Evolutionary conservation across 2,329 filamentous ascomycete genomes (phyloP), one percentile per base, ranked within the genome.

Genomic region (Diplodia mutila): DNA sequence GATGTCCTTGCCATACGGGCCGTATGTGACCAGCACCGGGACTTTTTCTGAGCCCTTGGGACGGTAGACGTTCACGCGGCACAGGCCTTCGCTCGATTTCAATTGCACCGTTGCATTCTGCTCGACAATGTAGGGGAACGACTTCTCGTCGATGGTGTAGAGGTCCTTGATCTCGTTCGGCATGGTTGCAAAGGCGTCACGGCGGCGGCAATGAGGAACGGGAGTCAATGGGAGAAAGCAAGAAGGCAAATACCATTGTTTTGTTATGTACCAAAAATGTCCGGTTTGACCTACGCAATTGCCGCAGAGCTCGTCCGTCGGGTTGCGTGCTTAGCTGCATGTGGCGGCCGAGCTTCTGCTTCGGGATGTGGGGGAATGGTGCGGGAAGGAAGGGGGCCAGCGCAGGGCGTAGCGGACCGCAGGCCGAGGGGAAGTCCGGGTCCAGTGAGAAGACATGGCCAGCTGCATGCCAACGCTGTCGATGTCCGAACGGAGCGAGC

Each of bases 1-100:
- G 42, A 91, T 90, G 71, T 92, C 89, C 71, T 92, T 67, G 54
- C 54, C 90, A 70, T 92, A 92, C 0, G 90, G 90, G 0, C 90
- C 90, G 70, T 92, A 92, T 0, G 89, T 92, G 2, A 90, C 86
- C 9, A 92, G 75, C 0, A 90, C 89, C 0, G 90, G 90, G 25
- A 82, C 82, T 69, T 75, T 80, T 25, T 80, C 75, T 4, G 74
- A 72, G 8, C 69, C 67, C 57, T 83, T 84, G 1, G 84, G 84
- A 1, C 83, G 77, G 70, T 85, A 86, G 2, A 86, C 80, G 73
- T 85, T 86, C 72, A 79, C 81, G 12, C 84, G 75, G 4, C 86
- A 79, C 2, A 84, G 74, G 3, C 82, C 80, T 46, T 77, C 72
- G 6, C 72, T 72, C 46, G 73, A 75, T 68, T 81, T 82, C n/a